Percentiles rank a stretch among this genome's conserved stretches.
These are phyloP conservation scores for Verticillium zaregamsianum DNA, from an alignment of 2,329 filamentous ascomycete genomes.

Conservation along the genomic window DNA sequence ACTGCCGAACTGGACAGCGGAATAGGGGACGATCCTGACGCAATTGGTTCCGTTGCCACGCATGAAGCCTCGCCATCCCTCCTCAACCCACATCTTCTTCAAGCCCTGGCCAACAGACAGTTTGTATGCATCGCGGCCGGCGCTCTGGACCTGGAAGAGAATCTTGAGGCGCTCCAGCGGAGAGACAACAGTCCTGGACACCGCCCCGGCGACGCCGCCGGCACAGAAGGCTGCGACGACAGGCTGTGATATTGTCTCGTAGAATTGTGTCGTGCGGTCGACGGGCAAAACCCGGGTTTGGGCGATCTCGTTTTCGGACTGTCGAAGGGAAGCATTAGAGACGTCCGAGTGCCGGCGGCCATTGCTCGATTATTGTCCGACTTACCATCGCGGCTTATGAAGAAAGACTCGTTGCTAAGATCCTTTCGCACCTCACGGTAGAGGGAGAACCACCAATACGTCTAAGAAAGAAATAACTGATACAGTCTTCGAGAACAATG, in stretches of 20 bases:
- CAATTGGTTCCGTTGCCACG: conserved; percentile 97
- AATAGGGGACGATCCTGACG: conserved; percentile 96
- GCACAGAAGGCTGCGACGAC: conserved; percentile 90
- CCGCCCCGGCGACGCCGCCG: conserved; percentile 88
- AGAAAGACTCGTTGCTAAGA: background rate
- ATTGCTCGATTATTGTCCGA: background rate
- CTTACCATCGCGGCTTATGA: background rate
- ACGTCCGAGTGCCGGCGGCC: background rate
- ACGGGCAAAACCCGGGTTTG: background rate
- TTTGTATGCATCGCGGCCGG: conserved; percentile 87
- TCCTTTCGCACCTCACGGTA: background rate
- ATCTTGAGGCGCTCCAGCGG: conserved; percentile 96
- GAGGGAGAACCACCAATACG: background rate
- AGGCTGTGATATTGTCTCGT: conserved; percentile 66
- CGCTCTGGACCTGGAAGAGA: conserved; percentile 92
- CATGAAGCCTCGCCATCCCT: conserved; percentile 97
- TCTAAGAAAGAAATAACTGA: background rate
- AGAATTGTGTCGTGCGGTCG: conserved; percentile 24
- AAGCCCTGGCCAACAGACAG: conserved; percentile 85
- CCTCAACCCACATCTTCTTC: conserved; percentile 92
- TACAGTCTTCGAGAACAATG: background rate
- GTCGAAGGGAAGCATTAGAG: background rate
- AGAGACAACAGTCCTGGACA: conserved; percentile 96
- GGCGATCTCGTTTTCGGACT: background rate
- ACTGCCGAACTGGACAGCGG: conserved; percentile 94